Percentiles rank a stretch among this genome's conserved stretches.
These are phyloP conservation scores for Aspergillus leporis DNA, from an alignment of 495 filamentous ascomycete species.

Conservation along the genomic window DNA sequence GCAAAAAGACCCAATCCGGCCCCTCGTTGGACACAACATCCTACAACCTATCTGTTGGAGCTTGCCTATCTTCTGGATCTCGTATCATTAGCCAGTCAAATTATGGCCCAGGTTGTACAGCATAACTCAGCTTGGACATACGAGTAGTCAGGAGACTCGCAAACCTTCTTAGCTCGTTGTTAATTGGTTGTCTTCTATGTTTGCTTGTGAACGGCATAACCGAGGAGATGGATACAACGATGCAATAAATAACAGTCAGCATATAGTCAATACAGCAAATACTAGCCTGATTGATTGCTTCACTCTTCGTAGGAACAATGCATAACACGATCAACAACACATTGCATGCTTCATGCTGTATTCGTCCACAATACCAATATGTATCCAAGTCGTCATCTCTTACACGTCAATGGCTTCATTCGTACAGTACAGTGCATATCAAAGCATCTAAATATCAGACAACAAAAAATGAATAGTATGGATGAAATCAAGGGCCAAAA, in stretches of 20 bases:
- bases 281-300: conserved; percentile 5
- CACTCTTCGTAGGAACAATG: not conserved
- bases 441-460: not conserved
- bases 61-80: not conserved
- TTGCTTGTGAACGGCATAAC: not conserved
- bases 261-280: not conserved
- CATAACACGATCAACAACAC: conserved; percentile 1
- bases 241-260: not conserved
- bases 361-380: not conserved
- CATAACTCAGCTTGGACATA: not conserved
- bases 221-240: not conserved
- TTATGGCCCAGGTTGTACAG: not conserved
- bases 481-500: not conserved
- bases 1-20: conserved; percentile 1
- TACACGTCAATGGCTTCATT: not conserved
- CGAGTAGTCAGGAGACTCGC: conserved; percentile 6
- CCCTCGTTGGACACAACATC: not conserved
- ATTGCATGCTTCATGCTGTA: not conserved
- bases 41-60: not conserved
- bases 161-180: not conserved
- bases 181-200: not conserved
- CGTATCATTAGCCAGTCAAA: conserved; percentile 9
- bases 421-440: not conserved
- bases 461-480: conserved; percentile 1
- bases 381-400: not conserved